Evolutionary conservation across 176 grass and related monocot genomes (phyloP).

Genomic region (Oryza officinalis): DNA sequence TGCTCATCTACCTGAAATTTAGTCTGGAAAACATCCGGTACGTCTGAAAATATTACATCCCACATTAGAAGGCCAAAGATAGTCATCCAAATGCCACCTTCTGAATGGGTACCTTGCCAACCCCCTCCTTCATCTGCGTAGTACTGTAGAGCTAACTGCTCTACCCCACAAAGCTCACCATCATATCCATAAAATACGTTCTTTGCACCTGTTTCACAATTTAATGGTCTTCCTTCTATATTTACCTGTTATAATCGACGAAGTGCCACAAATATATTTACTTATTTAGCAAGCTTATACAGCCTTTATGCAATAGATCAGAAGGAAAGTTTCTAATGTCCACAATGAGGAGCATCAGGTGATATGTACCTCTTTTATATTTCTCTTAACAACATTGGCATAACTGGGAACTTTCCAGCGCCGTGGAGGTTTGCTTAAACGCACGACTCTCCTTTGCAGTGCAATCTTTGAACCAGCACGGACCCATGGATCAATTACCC

Average conservation of each 20-base stretch:
- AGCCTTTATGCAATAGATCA: neutral
- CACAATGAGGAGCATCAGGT: constrained; percentile 1
- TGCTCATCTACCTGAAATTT: constrained; percentile 83
- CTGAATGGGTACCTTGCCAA: constrained; percentile 88
- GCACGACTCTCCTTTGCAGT: constrained; percentile 71
- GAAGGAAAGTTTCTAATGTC: neutral
- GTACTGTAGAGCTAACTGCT: constrained; percentile 91
- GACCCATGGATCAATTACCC: constrained; percentile 67
- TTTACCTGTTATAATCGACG: constrained; percentile 51
- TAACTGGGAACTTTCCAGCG: constrained; percentile 87
- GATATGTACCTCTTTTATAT: constrained; percentile 67
- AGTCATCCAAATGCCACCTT: constrained; percentile 94
- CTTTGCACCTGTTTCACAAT: constrained; percentile 70
- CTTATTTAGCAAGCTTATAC: constrained; percentile 14
- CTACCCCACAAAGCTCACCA: constrained; percentile 71
- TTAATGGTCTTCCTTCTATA: constrained; percentile 73
- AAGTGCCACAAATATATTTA: neutral
- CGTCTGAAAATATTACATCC: constrained; percentile 81
- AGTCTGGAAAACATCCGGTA: constrained; percentile 74
- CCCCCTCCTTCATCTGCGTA: constrained; percentile 80
- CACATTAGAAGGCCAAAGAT: constrained; percentile 97
- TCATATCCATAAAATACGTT: constrained; percentile 93
- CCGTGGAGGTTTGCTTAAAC: constrained; percentile 85
- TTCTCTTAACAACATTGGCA: constrained; percentile 64
- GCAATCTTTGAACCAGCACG: constrained; percentile 81